These are phyloP conservation scores for Oleoguttula mirabilis DNA, from an alignment of 495 filamentous ascomycete species.

Conservation along the genomic window DNA sequence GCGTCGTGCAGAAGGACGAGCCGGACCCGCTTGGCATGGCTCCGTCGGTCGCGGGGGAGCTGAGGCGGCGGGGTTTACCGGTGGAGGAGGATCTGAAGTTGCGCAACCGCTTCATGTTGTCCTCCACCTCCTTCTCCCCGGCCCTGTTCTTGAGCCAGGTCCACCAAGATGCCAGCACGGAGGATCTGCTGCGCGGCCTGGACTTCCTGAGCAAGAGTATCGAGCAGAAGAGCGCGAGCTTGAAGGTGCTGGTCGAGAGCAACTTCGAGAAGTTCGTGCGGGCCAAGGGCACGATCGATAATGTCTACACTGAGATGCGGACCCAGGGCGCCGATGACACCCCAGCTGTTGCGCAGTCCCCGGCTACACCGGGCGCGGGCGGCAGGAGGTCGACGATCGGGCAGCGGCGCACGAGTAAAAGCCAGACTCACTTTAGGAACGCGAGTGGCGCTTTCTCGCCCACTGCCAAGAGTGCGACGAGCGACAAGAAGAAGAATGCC, in stretches of 20 bases:
- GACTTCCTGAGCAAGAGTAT: conserved; percentile 77
- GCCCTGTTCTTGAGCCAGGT: conserved; percentile 83
- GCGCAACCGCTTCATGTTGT: conserved; percentile 88
- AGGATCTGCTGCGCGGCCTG: conserved; percentile 65
- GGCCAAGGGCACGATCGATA: conserved; percentile 93
- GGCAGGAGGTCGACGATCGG: conserved; percentile 42
- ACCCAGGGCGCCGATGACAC: conserved; percentile 60
- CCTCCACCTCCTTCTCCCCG: conserved; percentile 89
- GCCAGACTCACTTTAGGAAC: conserved; percentile 44
- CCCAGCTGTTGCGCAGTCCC: neutral
- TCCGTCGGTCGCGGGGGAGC: conserved; percentile 69
- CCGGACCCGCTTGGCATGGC: conserved; percentile 74
- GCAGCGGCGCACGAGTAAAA: conserved; percentile 51
- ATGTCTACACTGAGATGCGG: conserved; percentile 96
- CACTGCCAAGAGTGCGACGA: conserved; percentile 28
- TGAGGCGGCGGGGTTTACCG: conserved; percentile 62
- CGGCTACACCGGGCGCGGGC: conserved; percentile 20
- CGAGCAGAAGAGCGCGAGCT: conserved; percentile 88
- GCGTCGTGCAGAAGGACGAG: conserved; percentile 75
- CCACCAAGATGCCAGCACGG: conserved; percentile 69
- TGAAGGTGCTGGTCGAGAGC: conserved; percentile 90
- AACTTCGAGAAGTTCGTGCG: conserved; percentile 97
- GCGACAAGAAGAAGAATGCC: conserved; percentile 69
- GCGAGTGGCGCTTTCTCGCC: conserved; percentile 36
- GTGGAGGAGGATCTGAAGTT: conserved; percentile 68